Evolutionary conservation across 2,329 filamentous ascomycete genomes (phyloP), one percentile per base, ranked within the genome.

Genomic region (Xylariaceae sp.): DNA sequence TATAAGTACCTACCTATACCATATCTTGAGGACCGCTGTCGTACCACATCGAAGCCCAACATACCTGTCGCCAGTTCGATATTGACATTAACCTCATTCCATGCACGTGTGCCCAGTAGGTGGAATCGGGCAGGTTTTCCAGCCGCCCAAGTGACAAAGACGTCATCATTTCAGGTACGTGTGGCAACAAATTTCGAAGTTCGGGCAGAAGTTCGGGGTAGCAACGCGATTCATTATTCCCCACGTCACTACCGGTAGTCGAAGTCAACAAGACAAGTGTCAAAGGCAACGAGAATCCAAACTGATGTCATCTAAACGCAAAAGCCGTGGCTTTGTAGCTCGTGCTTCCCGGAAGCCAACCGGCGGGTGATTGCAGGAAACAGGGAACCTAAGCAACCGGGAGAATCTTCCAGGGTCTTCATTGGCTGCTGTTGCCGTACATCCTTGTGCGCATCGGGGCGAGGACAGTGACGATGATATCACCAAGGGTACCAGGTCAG

Each of bases 111-210:
- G 10, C 9, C 32, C 32, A 13, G 26, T 34, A 34, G 32, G 9
- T 13, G 40, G 16, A 15, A 42, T 42, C 19, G 15, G 22, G 22
- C 13, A 5, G 19, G 4, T 22, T 47, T 47, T 37, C 45, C 32
- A 50, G 45, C 44, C 9, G 39, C 44, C 16, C 32, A 21, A 7
- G n/a, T 19, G 32, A n/a, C 13, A 40, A 37, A 41, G 53, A 57
- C 55, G 53, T 57, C 53, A 57, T 53, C 40, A 5, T 15, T 36
- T 42, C 21, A 40, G 55, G 52, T 57, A 49, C 30, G 55, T 57
- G n/a, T 26, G 32, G 32, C 13, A 21, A 43, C 16, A 43, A 12
- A n/a, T 26, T 9, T 16, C n/a, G n/a, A n/a, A n/a, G n/a, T n/a
- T n/a, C n/a, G n/a, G n/a, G n/a, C n/a, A 26, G 26, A 26, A 26